Percentiles rank a stretch among this genome's conserved stretches.
These are phyloP conservation scores for Oryza punctata DNA, from an alignment of 176 grass and related monocot genomes.

Conservation along the genomic window DNA sequence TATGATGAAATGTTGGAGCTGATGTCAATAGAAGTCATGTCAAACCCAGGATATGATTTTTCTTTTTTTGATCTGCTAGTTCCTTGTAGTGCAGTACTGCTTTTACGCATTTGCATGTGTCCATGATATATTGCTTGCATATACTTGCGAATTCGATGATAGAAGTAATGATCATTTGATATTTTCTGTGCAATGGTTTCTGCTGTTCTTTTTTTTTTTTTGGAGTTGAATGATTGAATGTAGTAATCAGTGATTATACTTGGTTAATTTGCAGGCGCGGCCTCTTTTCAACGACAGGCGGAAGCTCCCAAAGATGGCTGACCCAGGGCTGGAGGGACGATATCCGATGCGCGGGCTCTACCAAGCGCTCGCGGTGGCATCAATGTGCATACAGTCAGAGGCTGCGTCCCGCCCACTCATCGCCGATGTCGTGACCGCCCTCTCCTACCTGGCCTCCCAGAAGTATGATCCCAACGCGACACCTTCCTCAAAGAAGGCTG, in stretches of 20 bases:
- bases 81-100: neutral
- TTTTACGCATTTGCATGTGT: neutral
- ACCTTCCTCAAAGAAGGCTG: slow-evolving; percentile 34
- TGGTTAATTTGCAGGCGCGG: slow-evolving; percentile 55
- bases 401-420: slow-evolving; percentile 72
- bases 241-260: neutral
- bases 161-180: slow-evolving; percentile 23
- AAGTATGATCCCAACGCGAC: slow-evolving; percentile 49
- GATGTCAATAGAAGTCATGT: slow-evolving; percentile 12
- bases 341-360: slow-evolving; percentile 81
- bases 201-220: neutral
- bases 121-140: slow-evolving; percentile 15
- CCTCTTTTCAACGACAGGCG: slow-evolving; percentile 83
- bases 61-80: neutral
- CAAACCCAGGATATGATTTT: neutral
- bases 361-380: slow-evolving; percentile 79
- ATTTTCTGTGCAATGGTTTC: neutral
- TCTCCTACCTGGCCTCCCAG: slow-evolving; percentile 72
- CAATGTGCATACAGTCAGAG: slow-evolving; percentile 93
- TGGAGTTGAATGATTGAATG: slow-evolving; percentile 1
- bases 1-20: neutral
- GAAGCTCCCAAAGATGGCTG: slow-evolving; percentile 75
- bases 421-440: slow-evolving; percentile 76
- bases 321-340: slow-evolving; percentile 64
- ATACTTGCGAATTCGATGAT: slow-evolving; percentile 17